Conservation (phyloP, 345 rosid genomes). For the Salix viminalis region DNA sequence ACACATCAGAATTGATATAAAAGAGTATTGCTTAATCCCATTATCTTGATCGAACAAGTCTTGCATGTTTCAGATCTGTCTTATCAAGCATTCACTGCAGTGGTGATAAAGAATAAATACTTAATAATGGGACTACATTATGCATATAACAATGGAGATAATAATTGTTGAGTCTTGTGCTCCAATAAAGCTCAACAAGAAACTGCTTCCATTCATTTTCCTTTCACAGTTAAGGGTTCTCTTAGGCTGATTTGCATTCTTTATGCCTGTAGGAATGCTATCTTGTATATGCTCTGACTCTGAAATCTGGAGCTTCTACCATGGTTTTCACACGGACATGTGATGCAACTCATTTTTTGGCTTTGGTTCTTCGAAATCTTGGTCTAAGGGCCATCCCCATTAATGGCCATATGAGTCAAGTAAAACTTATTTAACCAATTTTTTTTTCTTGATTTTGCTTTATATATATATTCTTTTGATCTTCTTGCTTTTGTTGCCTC, state of each 20-base stretch:
- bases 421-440: not conserved
- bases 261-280: conserved; percentile 70
- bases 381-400: conserved; percentile 91
- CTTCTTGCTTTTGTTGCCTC: not conserved
- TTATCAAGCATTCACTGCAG: no score
- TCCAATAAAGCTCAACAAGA: no score
- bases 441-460: not conserved
- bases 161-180: no score
- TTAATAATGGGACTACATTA: no score
- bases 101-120: no score
- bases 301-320: conserved; percentile 42
- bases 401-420: conserved; percentile 98
- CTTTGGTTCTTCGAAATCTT: conserved; percentile 76
- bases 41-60: no score
- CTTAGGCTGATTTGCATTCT: not conserved
- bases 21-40: no score
- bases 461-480: no score
- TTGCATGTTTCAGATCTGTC: no score
- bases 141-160: no score
- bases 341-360: conserved; percentile 71
- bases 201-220: not conserved
- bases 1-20: no score
- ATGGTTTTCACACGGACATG: conserved; percentile 99
- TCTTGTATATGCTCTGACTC: conserved; percentile 67
- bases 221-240: not conserved